Conservation (phyloP, 2,329 filamentous ascomycete genomes). For the Epichloe typhina region DNA sequence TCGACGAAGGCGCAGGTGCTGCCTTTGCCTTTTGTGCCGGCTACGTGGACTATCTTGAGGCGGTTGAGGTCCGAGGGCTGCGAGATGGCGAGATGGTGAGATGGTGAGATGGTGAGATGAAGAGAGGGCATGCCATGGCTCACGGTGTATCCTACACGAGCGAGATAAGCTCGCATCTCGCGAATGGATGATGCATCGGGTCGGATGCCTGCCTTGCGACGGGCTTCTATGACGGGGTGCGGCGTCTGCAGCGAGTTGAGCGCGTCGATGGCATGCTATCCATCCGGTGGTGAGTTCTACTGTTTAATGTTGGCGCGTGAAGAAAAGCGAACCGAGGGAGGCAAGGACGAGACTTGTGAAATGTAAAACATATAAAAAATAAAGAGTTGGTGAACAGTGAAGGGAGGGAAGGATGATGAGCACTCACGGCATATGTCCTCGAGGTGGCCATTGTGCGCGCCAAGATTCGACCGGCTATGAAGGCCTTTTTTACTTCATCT, state of each 20-base stretch:
- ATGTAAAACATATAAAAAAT: too few relatives aligned
- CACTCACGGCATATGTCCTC: conserved; percentile 23
- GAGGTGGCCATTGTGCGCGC: conserved; percentile 17
- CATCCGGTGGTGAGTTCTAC: neutral
- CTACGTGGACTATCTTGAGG: conserved; percentile 57
- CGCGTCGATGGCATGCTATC: conserved; percentile 68
- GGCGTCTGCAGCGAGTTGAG: conserved; percentile 90
- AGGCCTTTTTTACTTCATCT: neutral
- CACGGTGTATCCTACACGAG: conserved; percentile 62
- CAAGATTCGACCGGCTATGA: conserved; percentile 7
- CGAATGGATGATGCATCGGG: conserved; percentile 58
- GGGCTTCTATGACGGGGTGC: conserved; percentile 64
- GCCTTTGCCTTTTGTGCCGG: conserved; percentile 68
- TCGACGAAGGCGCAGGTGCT: conserved; percentile 57
- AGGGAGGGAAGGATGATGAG: neutral
- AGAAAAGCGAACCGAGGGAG: too few relatives aligned
- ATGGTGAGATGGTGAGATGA: too few relatives aligned
- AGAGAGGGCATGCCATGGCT: conserved; percentile 1
- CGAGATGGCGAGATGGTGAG: neutral
- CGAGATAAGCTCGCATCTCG: conserved; percentile 69
- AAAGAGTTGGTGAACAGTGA: neutral
- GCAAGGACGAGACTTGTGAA: neutral
- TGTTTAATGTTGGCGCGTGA: neutral
- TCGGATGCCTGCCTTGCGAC: conserved; percentile 58
- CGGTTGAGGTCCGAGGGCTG: conserved; percentile 36